These are phyloP conservation scores for Trebouxia gelatinosa DNA, from an alignment of 163 green algal species.

Conservation along the genomic window DNA sequence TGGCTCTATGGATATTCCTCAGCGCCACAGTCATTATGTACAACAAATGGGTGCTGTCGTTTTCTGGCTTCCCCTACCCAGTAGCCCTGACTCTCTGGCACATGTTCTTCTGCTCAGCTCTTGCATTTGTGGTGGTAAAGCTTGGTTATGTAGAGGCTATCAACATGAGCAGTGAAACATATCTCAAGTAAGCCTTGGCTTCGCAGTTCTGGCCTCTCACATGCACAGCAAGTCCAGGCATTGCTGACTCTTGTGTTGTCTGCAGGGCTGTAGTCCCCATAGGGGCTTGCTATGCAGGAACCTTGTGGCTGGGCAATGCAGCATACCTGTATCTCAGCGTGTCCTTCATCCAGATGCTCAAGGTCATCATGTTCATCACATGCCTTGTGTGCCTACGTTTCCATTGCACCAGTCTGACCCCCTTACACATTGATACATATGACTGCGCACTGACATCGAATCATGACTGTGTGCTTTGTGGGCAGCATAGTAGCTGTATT, in stretches of 20 bases:
- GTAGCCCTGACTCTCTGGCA: constrained; percentile 69
- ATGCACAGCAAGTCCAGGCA: background rate
- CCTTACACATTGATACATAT: too few species aligned
- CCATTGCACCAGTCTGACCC: too few species aligned
- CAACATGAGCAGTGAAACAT: constrained; percentile 64
- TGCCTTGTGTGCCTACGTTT: too few species aligned
- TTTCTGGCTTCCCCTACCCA: constrained; percentile 58
- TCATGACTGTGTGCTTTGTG: too few species aligned
- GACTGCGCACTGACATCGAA: too few species aligned
- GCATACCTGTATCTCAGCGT: constrained; percentile 84
- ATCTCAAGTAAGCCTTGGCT: constrained; percentile 52
- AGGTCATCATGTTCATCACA: too few species aligned
- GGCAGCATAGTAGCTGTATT: too few species aligned
- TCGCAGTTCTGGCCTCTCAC: background rate
- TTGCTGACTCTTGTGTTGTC: background rate
- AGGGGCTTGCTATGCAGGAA: constrained; percentile 72
- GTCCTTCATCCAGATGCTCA: constrained; percentile 87
- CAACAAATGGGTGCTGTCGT: constrained; percentile 79
- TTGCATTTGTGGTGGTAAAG: constrained; percentile 55
- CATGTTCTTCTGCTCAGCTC: constrained; percentile 62
- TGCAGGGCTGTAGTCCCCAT: constrained; percentile 78
- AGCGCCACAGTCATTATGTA: constrained; percentile 78
- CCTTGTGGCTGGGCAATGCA: constrained; percentile 78
- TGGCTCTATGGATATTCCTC: constrained; percentile 79
- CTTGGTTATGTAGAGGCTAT: constrained; percentile 54